Evolutionary conservation across 176 grass and related monocot species (phyloP), one percentile per base, ranked within the genome.

Genomic region (Eremochloa ophiuroides): DNA sequence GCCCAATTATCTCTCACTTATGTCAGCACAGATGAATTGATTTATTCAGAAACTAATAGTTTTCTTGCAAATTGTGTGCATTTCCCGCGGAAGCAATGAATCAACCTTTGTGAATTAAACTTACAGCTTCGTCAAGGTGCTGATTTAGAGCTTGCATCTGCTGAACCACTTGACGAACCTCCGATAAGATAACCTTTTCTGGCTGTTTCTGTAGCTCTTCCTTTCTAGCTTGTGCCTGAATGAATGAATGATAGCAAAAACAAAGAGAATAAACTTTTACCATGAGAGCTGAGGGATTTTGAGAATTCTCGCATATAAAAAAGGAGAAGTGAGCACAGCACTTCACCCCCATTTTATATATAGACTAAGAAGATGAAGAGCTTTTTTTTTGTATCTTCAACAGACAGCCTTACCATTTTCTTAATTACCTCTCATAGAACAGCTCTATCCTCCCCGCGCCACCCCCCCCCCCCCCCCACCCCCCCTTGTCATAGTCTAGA

Each of bases 81-180:
- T 82, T 71, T 76, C 33, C 55, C 61, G 71, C 11, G 67, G 10
- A 74, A 82, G 69, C 11, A 75, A 59, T 58, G 59, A 71, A 25
- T 59, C 28, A 22, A 40, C n/a, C 7, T 84, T 58, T 68, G 31
- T 13, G 17, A 39, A 63, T 75, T 2, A 55, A 82, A 29, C 93
- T 91, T 93, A 98, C 96, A 67, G 96, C 87, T 93, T 98, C 93
- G 79, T 95, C 86, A 3, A 98, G 88, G 10, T 93, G 88, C 79
- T 72, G 92, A 71, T 98, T 93, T 61, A 98, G 76, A 84, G 81
- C 59, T 91, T 95, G 84, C 93, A 98, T 98, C 78, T 98, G 86
- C 78, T 91, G 88, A 63, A 98, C 96, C 73, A 95, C 92, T 78
- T 86, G 86, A 68, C 87, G 86, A 89, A 98, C 88, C 73, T 98